Conservation (phyloP, 2,329 filamentous ascomycete genomes). For the Aureobasidium sp. region DNA sequence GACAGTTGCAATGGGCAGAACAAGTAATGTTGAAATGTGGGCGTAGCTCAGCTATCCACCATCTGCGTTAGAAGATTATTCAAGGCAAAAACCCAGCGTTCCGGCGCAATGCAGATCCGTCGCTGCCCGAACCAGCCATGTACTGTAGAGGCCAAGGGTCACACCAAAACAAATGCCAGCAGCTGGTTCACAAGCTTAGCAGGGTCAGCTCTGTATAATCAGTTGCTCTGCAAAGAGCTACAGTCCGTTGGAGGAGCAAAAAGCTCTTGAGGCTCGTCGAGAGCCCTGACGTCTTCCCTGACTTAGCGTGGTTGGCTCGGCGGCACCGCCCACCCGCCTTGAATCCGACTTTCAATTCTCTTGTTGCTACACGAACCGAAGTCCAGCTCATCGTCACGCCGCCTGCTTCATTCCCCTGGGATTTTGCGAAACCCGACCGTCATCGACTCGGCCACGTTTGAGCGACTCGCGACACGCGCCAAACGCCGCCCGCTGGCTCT, state of each 20-base stretch:
- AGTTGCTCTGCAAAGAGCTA: background rate
- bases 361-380: background rate
- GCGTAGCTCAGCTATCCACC: background rate
- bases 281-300: background rate
- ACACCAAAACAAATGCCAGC: background rate
- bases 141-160: background rate
- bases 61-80: background rate
- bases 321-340: background rate
- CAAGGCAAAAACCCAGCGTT: background rate
- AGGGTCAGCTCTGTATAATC: background rate
- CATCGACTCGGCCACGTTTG: background rate
- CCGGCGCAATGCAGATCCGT: constrained; percentile 1
- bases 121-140: background rate
- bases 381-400: background rate
- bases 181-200: background rate
- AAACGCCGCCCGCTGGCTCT: background rate
- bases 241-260: background rate
- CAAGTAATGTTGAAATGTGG: background rate
- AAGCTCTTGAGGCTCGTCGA: background rate
- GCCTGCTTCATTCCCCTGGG: background rate
- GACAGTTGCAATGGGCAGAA: background rate
- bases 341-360: constrained; percentile 3
- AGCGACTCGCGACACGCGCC: constrained; percentile 6
- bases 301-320: background rate
- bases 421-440: background rate